Conservation (phyloP, 2,329 filamentous ascomycete species). For the Dactylonectria estremocensis region DNA sequence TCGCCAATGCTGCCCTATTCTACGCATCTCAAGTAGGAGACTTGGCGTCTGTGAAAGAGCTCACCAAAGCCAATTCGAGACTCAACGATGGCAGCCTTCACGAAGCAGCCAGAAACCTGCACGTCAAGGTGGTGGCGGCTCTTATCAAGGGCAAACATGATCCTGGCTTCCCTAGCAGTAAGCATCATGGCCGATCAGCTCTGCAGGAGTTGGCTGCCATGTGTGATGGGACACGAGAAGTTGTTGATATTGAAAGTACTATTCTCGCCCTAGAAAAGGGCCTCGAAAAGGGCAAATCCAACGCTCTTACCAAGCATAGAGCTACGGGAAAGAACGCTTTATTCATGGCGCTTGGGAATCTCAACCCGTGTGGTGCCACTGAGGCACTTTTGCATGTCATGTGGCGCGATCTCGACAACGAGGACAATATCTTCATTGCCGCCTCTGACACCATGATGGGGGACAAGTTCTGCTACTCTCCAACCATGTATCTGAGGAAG, state of each 20-base stretch:
- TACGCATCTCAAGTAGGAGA: slow-evolving; percentile 22
- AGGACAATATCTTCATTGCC: slow-evolving; percentile 13
- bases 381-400: slow-evolving; percentile 23
- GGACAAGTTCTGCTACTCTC: slow-evolving; percentile 18
- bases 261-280: slow-evolving; percentile 16
- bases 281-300: slow-evolving; percentile 11
- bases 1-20: slow-evolving; percentile 13
- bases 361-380: slow-evolving; percentile 7
- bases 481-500: slow-evolving; percentile 20
- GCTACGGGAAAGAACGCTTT: slow-evolving; percentile 21
- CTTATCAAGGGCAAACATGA: slow-evolving; percentile 26
- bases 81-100: slow-evolving; percentile 29
- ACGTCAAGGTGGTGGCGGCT: slow-evolving; percentile 11
- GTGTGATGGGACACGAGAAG: slow-evolving; percentile 11
- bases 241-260: slow-evolving; percentile 15
- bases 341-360: slow-evolving; percentile 28
- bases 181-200: slow-evolving; percentile 19
- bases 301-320: slow-evolving; percentile 7
- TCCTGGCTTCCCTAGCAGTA: slow-evolving; percentile 17
- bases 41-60: slow-evolving; percentile 12
- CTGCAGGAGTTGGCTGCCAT: slow-evolving; percentile 23
- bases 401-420: slow-evolving; percentile 15
- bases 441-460: background rate
- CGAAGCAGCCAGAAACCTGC: slow-evolving; percentile 32
- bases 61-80: slow-evolving; percentile 14